Evolutionary conservation across 2,329 filamentous ascomycete genomes (phyloP).

Genomic region (Daldinia sp.): DNA sequence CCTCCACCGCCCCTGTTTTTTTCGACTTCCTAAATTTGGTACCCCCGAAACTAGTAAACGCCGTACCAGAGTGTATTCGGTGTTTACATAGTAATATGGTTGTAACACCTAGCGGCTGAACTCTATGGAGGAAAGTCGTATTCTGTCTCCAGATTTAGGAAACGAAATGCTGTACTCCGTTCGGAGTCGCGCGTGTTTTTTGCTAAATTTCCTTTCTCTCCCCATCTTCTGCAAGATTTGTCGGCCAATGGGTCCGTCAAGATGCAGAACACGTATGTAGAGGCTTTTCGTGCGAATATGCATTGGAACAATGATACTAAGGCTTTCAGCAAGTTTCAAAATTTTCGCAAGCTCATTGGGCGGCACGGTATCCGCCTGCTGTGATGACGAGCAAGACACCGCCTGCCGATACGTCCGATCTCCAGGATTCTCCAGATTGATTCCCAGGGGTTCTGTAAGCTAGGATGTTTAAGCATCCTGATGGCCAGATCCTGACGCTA

Average conservation of each 20-base stretch:
- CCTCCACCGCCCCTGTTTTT: conserved; percentile 11
- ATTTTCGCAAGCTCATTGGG: conserved; percentile 15
- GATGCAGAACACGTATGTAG: neutral
- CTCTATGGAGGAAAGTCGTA: neutral
- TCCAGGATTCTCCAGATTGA: conserved; percentile 33
- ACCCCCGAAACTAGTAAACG: neutral
- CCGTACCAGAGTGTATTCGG: neutral
- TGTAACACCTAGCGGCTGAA: neutral
- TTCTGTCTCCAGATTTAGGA: neutral
- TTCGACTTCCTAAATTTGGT: conserved; percentile 12
- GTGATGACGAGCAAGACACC: conserved; percentile 26
- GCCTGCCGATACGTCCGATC: neutral
- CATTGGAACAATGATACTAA: conserved; percentile 9
- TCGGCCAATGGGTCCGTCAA: conserved; percentile 11
- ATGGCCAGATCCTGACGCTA: neutral
- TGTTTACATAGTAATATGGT: neutral
- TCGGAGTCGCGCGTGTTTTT: neutral
- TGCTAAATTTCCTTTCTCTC: conserved; percentile 18
- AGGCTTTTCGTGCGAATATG: neutral
- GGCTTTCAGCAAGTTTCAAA: conserved; percentile 6
- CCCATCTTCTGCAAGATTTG: conserved; percentile 15
- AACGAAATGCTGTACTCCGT: neutral
- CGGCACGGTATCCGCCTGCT: neutral
- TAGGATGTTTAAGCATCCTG: neutral
- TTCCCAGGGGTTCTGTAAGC: conserved; percentile 30